Conservation (phyloP, 2,329 filamentous ascomycete genomes). For the Bipolaris zeicola region DNA sequence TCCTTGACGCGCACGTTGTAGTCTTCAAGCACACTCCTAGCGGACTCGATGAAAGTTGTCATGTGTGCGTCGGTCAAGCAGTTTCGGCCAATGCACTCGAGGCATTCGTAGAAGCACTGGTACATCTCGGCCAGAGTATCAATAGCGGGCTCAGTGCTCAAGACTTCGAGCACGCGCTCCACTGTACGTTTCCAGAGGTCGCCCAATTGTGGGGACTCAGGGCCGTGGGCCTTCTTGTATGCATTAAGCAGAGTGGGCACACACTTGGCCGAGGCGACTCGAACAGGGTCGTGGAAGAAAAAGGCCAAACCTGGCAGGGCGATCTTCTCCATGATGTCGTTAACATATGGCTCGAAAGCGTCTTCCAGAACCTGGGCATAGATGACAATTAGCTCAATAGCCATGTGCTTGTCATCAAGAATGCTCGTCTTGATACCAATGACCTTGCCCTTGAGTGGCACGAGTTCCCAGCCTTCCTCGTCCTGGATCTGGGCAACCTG, state of each 20-base stretch:
- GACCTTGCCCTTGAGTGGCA: conserved; percentile 95
- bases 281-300: conserved; percentile 98
- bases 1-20: conserved; percentile 86
- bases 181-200: conserved; percentile 84
- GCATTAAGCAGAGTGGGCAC: conserved; percentile 92
- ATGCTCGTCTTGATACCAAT: conserved; percentile 97
- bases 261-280: conserved; percentile 91
- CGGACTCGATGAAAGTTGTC: conserved; percentile 83
- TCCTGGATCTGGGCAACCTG: conserved; percentile 91
- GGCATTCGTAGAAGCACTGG: conserved; percentile 98
- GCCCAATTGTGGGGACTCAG: conserved; percentile 77
- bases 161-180: conserved; percentile 89
- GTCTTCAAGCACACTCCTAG: conserved; percentile 84
- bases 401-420: conserved; percentile 98
- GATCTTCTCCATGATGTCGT: conserved; percentile 95
- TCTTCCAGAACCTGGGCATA: conserved; percentile 96
- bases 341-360: conserved; percentile 88
- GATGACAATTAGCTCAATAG: conserved; percentile 96
- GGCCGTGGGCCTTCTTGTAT: conserved; percentile 89
- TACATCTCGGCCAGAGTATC: conserved; percentile 99
- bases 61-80: conserved; percentile 81
- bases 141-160: conserved; percentile 91
- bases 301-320: conserved; percentile 92
- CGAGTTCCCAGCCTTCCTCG: conserved; percentile 96
- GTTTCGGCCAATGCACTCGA: conserved; percentile 89